Evolutionary conservation across 140 eudicot genomes (phyloP).

Genomic region (Ambrosia hybrid): DNA sequence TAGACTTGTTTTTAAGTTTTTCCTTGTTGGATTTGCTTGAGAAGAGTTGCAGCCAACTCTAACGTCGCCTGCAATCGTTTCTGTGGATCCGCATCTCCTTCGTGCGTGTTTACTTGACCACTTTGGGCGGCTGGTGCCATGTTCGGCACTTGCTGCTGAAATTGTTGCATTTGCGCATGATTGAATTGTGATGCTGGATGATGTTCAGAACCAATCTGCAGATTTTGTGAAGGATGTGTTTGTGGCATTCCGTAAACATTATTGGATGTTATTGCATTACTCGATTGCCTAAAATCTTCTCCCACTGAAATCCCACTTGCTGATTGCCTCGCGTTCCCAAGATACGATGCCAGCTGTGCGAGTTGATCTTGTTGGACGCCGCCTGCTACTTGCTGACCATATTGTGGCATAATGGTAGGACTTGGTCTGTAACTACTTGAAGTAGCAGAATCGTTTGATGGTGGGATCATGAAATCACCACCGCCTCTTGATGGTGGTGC

Average conservation of each 20-base stretch:
- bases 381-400: constrained; percentile 41
- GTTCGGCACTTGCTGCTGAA: constrained; percentile 36
- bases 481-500: constrained; percentile 28
- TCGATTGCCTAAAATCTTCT: constrained; percentile 49
- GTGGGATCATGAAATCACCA: constrained; percentile 27
- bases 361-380: constrained; percentile 64
- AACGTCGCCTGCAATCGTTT: constrained; percentile 85
- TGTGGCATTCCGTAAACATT: constrained; percentile 41
- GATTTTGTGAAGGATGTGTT: constrained; percentile 32
- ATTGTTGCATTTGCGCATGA: constrained; percentile 59
- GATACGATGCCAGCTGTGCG: constrained; percentile 67
- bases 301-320: constrained; percentile 38
- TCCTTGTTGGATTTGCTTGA: constrained; percentile 92
- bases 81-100: constrained; percentile 75
- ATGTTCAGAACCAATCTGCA: constrained; percentile 39
- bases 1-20: constrained; percentile 37
- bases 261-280: constrained; percentile 29
- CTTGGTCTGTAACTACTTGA: constrained; percentile 31
- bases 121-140: constrained; percentile 36
- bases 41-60: constrained; percentile 87
- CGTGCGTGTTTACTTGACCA: constrained; percentile 43
- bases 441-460: constrained; percentile 28
- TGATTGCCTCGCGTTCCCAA: constrained; percentile 63
- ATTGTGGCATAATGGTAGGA: constrained; percentile 23
- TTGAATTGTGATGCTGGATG: constrained; percentile 43